phyloP scores from a whole-genome alignment of 768 basidiomycete genomes.

The Peribolospora baueri region DNA sequence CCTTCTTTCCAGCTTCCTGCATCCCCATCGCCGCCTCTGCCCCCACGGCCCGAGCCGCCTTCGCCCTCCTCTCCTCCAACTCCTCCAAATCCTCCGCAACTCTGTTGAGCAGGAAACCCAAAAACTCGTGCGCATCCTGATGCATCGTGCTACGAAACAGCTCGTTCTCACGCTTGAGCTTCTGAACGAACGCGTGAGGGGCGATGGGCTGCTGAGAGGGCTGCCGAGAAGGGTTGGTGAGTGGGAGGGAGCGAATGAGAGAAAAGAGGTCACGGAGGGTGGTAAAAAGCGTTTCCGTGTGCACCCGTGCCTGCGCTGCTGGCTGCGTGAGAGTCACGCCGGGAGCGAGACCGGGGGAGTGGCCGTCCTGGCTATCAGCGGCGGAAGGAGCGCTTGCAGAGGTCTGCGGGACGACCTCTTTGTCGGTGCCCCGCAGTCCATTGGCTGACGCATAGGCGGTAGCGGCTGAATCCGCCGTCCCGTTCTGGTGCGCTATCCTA shows the following conservation, averaged over 20 bases:
- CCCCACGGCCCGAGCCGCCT: neutral
- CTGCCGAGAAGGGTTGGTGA: slow-evolving; percentile 11
- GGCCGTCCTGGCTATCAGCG: no score
- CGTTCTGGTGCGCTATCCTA: no score
- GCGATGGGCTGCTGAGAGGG: slow-evolving; percentile 51
- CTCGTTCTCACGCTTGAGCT: slow-evolving; percentile 78
- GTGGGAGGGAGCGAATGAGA: slow-evolving; percentile 26
- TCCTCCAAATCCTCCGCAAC: slow-evolving; percentile 81
- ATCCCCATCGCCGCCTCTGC: no score
- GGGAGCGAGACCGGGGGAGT: no score
- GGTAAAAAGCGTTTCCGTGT: slow-evolving; percentile 41
- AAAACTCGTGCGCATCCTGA: slow-evolving; percentile 96
- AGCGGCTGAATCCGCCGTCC: no score
- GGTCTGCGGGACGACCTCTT: no score
- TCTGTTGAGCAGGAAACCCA: slow-evolving; percentile 77
- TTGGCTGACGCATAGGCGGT: no score
- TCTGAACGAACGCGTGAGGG: slow-evolving; percentile 76
- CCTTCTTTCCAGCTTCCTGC: no score
- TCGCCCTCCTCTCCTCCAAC: slow-evolving; percentile 17
- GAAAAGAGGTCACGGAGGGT: slow-evolving; percentile 80
- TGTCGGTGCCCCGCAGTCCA: no score
- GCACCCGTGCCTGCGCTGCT: neutral
- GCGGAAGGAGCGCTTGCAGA: no score
- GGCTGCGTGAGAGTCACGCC: no score
- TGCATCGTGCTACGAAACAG: slow-evolving; percentile 75